Evolutionary conservation across 1,139 yeast species (phyloP).

Genomic region (Yamadazyma aaseri): DNA sequence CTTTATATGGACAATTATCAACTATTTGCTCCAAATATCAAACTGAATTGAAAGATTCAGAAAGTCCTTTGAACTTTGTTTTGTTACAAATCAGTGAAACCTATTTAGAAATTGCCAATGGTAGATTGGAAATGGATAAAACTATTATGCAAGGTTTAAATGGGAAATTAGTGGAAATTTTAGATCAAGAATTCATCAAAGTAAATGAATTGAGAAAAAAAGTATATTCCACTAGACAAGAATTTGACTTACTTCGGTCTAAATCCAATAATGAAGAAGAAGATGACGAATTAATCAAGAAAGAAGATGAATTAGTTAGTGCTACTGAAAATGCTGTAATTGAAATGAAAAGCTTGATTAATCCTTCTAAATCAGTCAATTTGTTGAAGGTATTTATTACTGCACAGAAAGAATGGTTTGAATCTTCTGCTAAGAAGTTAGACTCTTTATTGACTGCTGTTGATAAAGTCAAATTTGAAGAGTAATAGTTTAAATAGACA

Average conservation of each 20-base stretch:
- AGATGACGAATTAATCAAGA: conserved; percentile 55
- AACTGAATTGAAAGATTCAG: conserved; percentile 41
- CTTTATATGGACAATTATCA: conserved; percentile 46
- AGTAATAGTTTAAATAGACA: conserved; percentile 22
- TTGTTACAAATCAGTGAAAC: conserved; percentile 55
- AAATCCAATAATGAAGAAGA: conserved; percentile 36
- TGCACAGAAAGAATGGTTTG: conserved; percentile 70
- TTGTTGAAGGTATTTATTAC: conserved; percentile 61
- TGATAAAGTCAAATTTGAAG: conserved; percentile 34
- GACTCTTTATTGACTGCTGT: conserved; percentile 29
- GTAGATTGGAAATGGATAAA: conserved; percentile 65
- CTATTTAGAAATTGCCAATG: conserved; percentile 59
- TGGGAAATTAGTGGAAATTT: conserved; percentile 46
- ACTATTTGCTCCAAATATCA: conserved; percentile 34
- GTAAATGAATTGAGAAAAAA: conserved; percentile 61
- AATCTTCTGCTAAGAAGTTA: conserved; percentile 40
- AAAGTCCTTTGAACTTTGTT: conserved; percentile 52
- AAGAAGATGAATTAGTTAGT: conserved; percentile 76
- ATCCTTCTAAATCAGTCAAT: conserved; percentile 62
- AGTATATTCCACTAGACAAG: conserved; percentile 67
- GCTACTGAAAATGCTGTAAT: conserved; percentile 76
- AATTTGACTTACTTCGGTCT: conserved; percentile 65
- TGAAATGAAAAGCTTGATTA: conserved; percentile 69
- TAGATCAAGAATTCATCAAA: conserved; percentile 59
- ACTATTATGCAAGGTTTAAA: conserved; percentile 58